Percentiles rank a stretch among this genome's conserved stretches.
phyloP scores from a whole-genome alignment of 257 asterid species.

The Ophiorrhiza pumila region DNA sequence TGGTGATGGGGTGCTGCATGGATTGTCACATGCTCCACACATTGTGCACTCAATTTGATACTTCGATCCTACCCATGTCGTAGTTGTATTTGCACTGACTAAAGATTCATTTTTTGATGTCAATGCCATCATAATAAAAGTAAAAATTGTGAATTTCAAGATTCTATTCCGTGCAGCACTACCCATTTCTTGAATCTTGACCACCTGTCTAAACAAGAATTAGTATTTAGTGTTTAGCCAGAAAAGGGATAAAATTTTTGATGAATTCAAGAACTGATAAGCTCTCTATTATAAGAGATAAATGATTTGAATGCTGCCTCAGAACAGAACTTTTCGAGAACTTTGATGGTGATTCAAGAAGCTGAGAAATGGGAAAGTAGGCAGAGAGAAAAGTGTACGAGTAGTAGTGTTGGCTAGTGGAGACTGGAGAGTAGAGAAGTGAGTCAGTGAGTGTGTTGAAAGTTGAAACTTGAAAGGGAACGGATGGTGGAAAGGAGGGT shows the following conservation, averaged over 20 bases:
- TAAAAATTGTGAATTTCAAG: conserved; percentile 21
- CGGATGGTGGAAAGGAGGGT: background rate
- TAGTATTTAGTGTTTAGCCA: background rate
- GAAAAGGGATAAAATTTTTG: background rate
- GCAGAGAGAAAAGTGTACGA: background rate
- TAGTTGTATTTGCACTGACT: conserved; percentile 12
- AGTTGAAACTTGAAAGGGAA: background rate
- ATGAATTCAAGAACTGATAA: background rate
- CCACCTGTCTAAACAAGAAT: no score
- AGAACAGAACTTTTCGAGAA: conserved; percentile 9
- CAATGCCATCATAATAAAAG: conserved; percentile 11
- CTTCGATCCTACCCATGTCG: conserved; percentile 77
- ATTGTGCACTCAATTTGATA: conserved; percentile 83
- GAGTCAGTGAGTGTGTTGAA: conserved; percentile 2
- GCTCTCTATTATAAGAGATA: background rate
- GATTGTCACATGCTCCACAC: conserved; percentile 95
- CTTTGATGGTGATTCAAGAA: conserved; percentile 14
- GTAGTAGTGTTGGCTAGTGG: background rate
- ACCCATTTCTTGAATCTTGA: conserved; percentile 41
- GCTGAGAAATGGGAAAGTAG: background rate
- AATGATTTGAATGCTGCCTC: background rate
- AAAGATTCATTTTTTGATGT: conserved; percentile 22
- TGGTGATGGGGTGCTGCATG: conserved; percentile 68
- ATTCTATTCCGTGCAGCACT: background rate
- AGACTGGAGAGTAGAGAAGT: background rate